Evolutionary conservation across 2,329 filamentous ascomycete species (phyloP).

Genomic region (Didymella pinodella): DNA sequence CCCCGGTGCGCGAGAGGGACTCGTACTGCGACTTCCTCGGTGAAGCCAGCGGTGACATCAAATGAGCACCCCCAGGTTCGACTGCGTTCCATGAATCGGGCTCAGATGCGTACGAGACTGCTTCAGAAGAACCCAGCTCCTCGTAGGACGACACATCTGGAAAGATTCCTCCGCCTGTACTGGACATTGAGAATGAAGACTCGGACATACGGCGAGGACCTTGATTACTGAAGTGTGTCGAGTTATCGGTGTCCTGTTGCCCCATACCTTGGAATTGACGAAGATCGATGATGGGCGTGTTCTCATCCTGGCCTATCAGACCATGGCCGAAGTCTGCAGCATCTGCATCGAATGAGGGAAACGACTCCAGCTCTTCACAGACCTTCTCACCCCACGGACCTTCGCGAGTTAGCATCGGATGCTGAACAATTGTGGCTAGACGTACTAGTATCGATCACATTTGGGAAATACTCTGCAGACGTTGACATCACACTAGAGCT

Average conservation of each 20-base stretch:
- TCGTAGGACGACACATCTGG: conserved; percentile 76
- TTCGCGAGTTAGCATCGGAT: conserved; percentile 33
- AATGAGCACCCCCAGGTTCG: conserved; percentile 68
- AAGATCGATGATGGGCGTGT: conserved; percentile 52
- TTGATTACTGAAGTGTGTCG: conserved; percentile 52
- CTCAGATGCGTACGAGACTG: conserved; percentile 65
- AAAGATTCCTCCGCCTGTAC: conserved; percentile 60
- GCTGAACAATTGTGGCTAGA: neutral
- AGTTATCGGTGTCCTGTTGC: conserved; percentile 42
- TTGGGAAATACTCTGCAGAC: conserved; percentile 46
- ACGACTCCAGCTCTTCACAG: conserved; percentile 50
- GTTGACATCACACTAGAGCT: conserved; percentile 16
- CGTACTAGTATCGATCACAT: conserved; percentile 51
- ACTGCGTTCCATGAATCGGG: conserved; percentile 74
- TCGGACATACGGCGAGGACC: conserved; percentile 72
- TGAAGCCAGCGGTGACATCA: conserved; percentile 76
- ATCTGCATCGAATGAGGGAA: conserved; percentile 51
- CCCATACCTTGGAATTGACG: conserved; percentile 48
- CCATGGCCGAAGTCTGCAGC: conserved; percentile 49
- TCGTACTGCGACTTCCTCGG: conserved; percentile 70
- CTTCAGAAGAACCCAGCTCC: conserved; percentile 74
- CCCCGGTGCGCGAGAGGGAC: conserved; percentile 58
- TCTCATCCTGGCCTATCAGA: conserved; percentile 51
- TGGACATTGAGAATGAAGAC: conserved; percentile 77
- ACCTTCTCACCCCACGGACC: conserved; percentile 52